Base-by-base conservation (phyloP, 768 basidiomycete species). In the Panaeolus cyanescens region DNA sequence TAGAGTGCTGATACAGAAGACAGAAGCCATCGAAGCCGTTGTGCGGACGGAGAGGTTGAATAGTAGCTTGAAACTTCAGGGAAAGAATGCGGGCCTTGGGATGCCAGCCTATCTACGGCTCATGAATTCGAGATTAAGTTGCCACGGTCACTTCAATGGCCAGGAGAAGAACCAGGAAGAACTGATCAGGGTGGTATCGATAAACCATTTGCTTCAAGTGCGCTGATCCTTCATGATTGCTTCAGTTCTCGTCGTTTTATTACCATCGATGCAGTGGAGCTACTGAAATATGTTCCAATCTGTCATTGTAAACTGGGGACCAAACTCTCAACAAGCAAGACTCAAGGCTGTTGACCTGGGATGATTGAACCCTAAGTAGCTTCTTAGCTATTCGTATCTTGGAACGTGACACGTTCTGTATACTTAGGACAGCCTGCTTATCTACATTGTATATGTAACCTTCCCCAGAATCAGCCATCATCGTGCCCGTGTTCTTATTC, bases 341-440 rank as follows among this genome's bases (percentile, higher is more conserved):
- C n/a, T n/a, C n/a, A n/a, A n/a, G n/a, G n/a, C n/a, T n/a, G n/a
- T n/a, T n/a, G n/a, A n/a, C n/a, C n/a, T n/a, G n/a, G n/a, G n/a
- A n/a, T n/a, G n/a, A n/a, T n/a, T n/a, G n/a, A n/a, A n/a, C n/a
- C n/a, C n/a, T n/a, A n/a, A n/a, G n/a, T n/a, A n/a, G n/a, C n/a
- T n/a, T n/a, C n/a, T n/a, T n/a, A n/a, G n/a, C n/a, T n/a, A n/a
- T n/a, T n/a, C n/a, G n/a, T n/a, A n/a, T n/a, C 56, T 62, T 34
- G 34, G 61, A 20, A 62, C 61, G 37, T 62, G 33, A 53, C 54
- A 53, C 50, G 28, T 25, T 31, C n/a, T 30, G 19, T 31, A 34
- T 33, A 22, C 12, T 34, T 33, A 17, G 15, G 22, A 19, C 30
- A 32, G 4, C 58, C 20, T 50, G 31, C n/a, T 50, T 50, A 50